These are phyloP conservation scores for Cutaneotrichosporon cavernicola DNA, from an alignment of 1,284 basidiomycete genomes.

Conservation along the genomic window DNA sequence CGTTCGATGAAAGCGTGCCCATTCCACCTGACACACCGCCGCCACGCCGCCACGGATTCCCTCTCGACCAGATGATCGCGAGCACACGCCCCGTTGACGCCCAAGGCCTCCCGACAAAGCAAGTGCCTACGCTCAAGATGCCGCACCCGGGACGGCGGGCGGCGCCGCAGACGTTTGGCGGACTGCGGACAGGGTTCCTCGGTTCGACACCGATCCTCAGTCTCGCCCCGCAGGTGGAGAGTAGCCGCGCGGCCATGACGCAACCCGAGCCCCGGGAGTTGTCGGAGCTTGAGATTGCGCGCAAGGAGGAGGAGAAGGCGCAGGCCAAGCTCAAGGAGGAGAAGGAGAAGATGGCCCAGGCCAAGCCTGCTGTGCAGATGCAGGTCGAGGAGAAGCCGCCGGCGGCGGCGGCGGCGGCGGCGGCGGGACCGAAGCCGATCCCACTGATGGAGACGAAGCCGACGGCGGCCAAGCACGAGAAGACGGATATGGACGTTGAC, in stretches of 20 bases:
- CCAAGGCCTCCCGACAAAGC: slow-evolving; percentile 20
- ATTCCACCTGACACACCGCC: slow-evolving; percentile 40
- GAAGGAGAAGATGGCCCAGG: background rate
- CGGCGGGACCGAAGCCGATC: background rate
- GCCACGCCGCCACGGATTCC: slow-evolving; percentile 29
- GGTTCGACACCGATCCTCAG: background rate
- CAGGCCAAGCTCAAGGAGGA: background rate
- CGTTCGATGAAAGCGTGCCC: slow-evolving; percentile 45
- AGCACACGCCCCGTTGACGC: slow-evolving; percentile 3
- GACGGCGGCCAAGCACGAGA: slow-evolving; percentile 2
- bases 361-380: background rate
- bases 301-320: background rate
- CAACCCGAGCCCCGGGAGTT: background rate
- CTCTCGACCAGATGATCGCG: slow-evolving; percentile 19
- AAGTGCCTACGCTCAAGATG: slow-evolving; percentile 37
- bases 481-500: too few species aligned
- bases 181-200: slow-evolving; percentile 8
- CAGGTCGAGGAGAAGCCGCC: background rate
- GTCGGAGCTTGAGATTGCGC: background rate
- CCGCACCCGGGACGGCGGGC: slow-evolving; percentile 25
- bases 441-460: background rate
- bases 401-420: background rate
- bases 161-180: background rate
- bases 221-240: slow-evolving; percentile 10
- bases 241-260: background rate